Evolutionary conservation across 139 green algal genomes (phyloP).

Genomic region (Picochlorum sp.): DNA sequence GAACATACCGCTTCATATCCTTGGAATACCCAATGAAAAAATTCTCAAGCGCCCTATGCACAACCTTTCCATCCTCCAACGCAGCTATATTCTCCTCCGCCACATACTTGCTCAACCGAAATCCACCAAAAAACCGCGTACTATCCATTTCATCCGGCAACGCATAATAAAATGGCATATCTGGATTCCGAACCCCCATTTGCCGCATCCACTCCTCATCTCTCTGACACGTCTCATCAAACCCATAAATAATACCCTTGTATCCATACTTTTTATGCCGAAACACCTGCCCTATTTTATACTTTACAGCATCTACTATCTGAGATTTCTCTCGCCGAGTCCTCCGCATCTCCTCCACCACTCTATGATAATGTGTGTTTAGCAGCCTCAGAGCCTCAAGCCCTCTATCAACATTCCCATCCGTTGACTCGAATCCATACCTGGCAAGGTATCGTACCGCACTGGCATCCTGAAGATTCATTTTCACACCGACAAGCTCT

Average conservation of each 20-base stretch:
- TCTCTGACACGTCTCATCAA: constrained; percentile 20
- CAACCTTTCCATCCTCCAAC: constrained; percentile 6
- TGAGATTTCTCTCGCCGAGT: not conserved
- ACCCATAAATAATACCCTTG: constrained; percentile 21
- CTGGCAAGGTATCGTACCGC: not conserved
- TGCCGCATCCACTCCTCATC: constrained; percentile 17
- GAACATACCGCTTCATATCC: constrained; percentile 19
- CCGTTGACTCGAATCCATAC: constrained; percentile 1
- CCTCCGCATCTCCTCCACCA: constrained; percentile 8
- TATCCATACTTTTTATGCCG: constrained; percentile 24
- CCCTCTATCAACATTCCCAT: constrained; percentile 10
- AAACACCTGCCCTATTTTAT: constrained; percentile 22
- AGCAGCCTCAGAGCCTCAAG: constrained; percentile 19
- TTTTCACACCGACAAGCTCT: not conserved
- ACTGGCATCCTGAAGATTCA: constrained; percentile 2
- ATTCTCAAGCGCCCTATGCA: constrained; percentile 17
- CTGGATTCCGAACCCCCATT: constrained; percentile 9
- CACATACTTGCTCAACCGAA: constrained; percentile 27
- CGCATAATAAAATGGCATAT: constrained; percentile 15
- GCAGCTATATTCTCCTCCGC: constrained; percentile 29
- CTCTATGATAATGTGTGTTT: constrained; percentile 8
- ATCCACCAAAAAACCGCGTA: constrained; percentile 17
- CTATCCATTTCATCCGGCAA: constrained; percentile 26
- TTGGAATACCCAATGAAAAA: constrained; percentile 21
- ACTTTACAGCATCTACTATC: constrained; percentile 9